phyloP scores from a whole-genome alignment of 306 rosid genomes.

The Rubus idaeus region DNA sequence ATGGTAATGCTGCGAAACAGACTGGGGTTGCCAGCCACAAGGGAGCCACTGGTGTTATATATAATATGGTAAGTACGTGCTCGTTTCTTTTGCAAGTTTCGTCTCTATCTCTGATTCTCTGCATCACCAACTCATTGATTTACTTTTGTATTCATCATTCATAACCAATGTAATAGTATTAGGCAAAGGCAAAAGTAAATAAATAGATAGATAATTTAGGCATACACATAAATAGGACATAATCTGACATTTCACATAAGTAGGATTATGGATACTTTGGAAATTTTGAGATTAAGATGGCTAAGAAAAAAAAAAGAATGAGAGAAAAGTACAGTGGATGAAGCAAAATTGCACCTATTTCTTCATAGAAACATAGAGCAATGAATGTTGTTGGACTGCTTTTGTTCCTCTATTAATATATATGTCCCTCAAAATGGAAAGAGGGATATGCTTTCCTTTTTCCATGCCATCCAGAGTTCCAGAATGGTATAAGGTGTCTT shows the following conservation, averaged over 20 bases:
- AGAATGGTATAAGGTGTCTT: background rate
- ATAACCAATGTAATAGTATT: background rate
- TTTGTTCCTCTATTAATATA: no score
- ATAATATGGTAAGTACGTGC: background rate
- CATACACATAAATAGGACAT: no score
- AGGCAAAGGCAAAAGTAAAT: background rate
- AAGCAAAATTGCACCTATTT: background rate
- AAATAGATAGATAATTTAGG: no score
- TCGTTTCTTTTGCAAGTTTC: background rate
- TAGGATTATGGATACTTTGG: no score
- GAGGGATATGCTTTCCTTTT: background rate
- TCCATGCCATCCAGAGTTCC: background rate
- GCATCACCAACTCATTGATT: background rate
- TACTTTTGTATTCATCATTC: background rate
- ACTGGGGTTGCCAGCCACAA: no score
- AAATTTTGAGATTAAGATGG: no score
- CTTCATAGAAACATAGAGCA: background rate
- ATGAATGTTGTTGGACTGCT: background rate
- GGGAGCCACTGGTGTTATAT: no score
- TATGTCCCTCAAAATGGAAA: background rate
- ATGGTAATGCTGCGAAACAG: no score
- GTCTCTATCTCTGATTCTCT: background rate
- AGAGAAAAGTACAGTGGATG: no score
- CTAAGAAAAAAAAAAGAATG: no score
- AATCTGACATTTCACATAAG: no score